Evolutionary conservation across 805 yeast species (phyloP).

Genomic region (Sugiyamaella floridensis): DNA sequence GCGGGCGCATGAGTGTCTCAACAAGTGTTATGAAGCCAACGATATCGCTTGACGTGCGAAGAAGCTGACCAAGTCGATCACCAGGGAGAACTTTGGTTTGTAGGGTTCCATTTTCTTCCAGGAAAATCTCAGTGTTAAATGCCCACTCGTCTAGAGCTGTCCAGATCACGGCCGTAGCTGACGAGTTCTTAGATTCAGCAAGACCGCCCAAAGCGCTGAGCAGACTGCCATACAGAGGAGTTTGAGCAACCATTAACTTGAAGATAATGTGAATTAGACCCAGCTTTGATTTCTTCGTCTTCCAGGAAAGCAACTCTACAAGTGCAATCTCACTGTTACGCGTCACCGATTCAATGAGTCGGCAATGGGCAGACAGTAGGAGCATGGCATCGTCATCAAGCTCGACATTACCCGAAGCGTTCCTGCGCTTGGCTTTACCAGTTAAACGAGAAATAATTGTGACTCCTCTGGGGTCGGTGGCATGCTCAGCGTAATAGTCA

Average conservation of each 20-base stretch:
- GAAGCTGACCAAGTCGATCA: slow-evolving; percentile 39
- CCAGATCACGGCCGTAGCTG: slow-evolving; percentile 54
- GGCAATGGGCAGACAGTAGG: slow-evolving; percentile 65
- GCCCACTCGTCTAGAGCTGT: slow-evolving; percentile 62
- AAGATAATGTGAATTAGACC: slow-evolving; percentile 36
- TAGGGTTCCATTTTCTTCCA: slow-evolving; percentile 23
- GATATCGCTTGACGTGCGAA: slow-evolving; percentile 50
- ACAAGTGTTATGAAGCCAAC: slow-evolving; percentile 57
- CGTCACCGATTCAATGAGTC: slow-evolving; percentile 52
- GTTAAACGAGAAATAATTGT: not conserved
- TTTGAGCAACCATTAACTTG: slow-evolving; percentile 39
- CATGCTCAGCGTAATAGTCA: slow-evolving; percentile 44
- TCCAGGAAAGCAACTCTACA: slow-evolving; percentile 17
- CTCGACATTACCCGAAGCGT: not conserved
- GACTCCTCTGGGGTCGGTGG: not conserved
- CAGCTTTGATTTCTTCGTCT: slow-evolving; percentile 3
- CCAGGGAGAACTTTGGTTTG: slow-evolving; percentile 32
- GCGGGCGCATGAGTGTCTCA: slow-evolving; percentile 35
- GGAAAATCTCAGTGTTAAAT: slow-evolving; percentile 34
- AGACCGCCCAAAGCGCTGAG: slow-evolving; percentile 53
- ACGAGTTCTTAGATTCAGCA: slow-evolving; percentile 38
- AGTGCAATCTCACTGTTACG: slow-evolving; percentile 35
- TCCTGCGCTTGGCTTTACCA: not conserved
- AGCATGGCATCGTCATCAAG: slow-evolving; percentile 76
- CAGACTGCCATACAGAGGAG: slow-evolving; percentile 47